Conservation (phyloP, 2,329 filamentous ascomycete genomes). For the Spiromastix sp. region DNA sequence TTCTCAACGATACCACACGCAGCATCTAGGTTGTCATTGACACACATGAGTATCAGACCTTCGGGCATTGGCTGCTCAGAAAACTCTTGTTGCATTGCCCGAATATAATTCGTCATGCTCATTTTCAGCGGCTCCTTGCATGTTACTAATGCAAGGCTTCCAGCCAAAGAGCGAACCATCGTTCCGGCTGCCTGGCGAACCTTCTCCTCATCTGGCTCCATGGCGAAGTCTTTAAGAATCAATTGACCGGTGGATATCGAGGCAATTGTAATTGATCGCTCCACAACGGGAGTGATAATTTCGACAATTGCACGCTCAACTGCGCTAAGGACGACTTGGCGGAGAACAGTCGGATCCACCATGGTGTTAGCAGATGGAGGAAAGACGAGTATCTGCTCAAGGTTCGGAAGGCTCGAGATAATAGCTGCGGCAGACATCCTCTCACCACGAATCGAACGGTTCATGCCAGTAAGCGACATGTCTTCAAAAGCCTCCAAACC, state of each 20-base stretch:
- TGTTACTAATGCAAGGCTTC: slow-evolving; percentile 89
- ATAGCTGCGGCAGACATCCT: slow-evolving; percentile 68
- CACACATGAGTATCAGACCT: slow-evolving; percentile 94
- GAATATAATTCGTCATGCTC: slow-evolving; percentile 95
- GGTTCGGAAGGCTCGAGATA: slow-evolving; percentile 71
- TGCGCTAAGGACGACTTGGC: slow-evolving; percentile 70
- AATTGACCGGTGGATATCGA: slow-evolving; percentile 94
- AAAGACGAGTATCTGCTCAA: slow-evolving; percentile 67
- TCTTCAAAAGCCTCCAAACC: slow-evolving; percentile 74
- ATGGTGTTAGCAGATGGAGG: slow-evolving; percentile 69
- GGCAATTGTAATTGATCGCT: slow-evolving; percentile 93
- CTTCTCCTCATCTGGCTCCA: slow-evolving; percentile 80
- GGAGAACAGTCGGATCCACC: slow-evolving; percentile 56
- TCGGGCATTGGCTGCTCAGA: slow-evolving; percentile 70
- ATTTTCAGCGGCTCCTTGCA: slow-evolving; percentile 94
- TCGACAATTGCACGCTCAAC: slow-evolving; percentile 86
- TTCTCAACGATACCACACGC: slow-evolving; percentile 92
- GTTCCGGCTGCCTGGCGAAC: slow-evolving; percentile 78
- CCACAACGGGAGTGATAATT: slow-evolving; percentile 95
- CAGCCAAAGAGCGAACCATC: slow-evolving; percentile 90
- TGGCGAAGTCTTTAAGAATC: slow-evolving; percentile 91
- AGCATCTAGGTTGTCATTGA: slow-evolving; percentile 91
- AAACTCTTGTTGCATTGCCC: slow-evolving; percentile 61
- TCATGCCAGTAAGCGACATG: slow-evolving; percentile 64
- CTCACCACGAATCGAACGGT: slow-evolving; percentile 56